These are phyloP conservation scores for Sarcocystis neurona DNA, from an alignment of 169 alveolate genomes.

Conservation along the genomic window DNA sequence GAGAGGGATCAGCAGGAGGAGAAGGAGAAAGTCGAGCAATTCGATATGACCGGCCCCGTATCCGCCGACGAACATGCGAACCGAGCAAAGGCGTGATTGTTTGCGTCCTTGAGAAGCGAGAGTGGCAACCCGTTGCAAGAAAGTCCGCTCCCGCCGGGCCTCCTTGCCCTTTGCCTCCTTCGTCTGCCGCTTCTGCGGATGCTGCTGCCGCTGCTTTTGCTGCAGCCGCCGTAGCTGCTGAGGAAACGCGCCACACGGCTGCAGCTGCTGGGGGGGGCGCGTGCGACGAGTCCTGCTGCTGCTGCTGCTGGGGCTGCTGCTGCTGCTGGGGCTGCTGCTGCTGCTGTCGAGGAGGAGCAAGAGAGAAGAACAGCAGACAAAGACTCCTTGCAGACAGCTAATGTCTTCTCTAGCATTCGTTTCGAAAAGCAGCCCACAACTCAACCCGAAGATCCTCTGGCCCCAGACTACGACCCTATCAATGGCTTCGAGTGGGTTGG, in stretches of 20 bases:
- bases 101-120: neutral
- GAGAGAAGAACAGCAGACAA: no score
- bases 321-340: neutral
- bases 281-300: neutral
- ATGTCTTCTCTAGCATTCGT: no score
- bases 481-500: neutral
- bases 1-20: neutral
- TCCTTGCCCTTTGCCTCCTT: neutral
- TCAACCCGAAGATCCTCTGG: slow-evolving; percentile 36
- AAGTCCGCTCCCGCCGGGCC: no score
- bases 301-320: neutral
- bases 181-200: neutral
- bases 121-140: neutral
- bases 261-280: neutral
- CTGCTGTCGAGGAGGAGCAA: no score
- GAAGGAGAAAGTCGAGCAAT: neutral
- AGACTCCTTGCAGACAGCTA: no score
- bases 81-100: slow-evolving; percentile 27
- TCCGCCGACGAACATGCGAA: slow-evolving; percentile 38
- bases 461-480: slow-evolving; percentile 32
- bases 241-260: neutral
- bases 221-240: neutral
- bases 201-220: neutral
- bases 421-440: no score
- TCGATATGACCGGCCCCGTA: slow-evolving; percentile 20